Percentiles rank a stretch among this genome's conserved stretches.
Evolutionary conservation across 176 grass and related monocot species (phyloP).

Genomic region (Guadua angustifolia): DNA sequence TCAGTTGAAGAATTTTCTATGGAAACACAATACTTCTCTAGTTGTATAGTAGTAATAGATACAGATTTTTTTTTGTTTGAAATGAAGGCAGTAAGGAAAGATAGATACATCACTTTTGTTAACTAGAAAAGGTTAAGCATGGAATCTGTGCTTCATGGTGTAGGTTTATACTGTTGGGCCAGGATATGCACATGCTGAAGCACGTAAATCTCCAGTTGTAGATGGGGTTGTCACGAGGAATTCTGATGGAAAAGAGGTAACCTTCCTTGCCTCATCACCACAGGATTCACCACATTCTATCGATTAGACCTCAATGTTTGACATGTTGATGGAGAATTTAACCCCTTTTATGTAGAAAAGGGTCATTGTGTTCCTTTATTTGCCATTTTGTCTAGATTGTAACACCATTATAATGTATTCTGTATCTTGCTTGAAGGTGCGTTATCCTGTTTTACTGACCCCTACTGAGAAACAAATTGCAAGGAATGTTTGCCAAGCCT

Average conservation of each 20-base stretch:
- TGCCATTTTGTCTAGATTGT: slow-evolving; percentile 19
- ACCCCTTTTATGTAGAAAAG: slow-evolving; percentile 23
- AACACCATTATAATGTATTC: slow-evolving; percentile 12
- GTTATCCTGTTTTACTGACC: slow-evolving; percentile 89
- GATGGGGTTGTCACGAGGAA: slow-evolving; percentile 99
- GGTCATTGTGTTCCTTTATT: not conserved
- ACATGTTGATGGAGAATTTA: slow-evolving; percentile 22
- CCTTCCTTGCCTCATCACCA: slow-evolving; percentile 7
- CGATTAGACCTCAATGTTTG: slow-evolving; percentile 2
- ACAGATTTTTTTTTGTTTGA: not conserved
- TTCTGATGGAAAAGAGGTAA: slow-evolving; percentile 94
- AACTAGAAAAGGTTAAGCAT: slow-evolving; percentile 1
- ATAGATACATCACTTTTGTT: slow-evolving; percentile 15
- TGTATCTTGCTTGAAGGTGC: slow-evolving; percentile 66
- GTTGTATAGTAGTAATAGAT: not conserved
- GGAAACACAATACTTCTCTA: not conserved
- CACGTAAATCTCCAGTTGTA: slow-evolving; percentile 93
- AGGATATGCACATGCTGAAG: slow-evolving; percentile 97
- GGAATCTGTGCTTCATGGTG: slow-evolving; percentile 16
- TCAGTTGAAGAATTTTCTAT: not conserved
- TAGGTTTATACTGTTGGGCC: slow-evolving; percentile 94
- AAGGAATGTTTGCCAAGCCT: slow-evolving; percentile 84
- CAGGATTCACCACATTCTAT: slow-evolving; percentile 17
- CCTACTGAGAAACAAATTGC: slow-evolving; percentile 96
- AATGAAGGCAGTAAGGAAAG: not conserved